Base-by-base conservation (phyloP, 1,284 basidiomycete species). In the Melampsora larici-populina region DNA sequence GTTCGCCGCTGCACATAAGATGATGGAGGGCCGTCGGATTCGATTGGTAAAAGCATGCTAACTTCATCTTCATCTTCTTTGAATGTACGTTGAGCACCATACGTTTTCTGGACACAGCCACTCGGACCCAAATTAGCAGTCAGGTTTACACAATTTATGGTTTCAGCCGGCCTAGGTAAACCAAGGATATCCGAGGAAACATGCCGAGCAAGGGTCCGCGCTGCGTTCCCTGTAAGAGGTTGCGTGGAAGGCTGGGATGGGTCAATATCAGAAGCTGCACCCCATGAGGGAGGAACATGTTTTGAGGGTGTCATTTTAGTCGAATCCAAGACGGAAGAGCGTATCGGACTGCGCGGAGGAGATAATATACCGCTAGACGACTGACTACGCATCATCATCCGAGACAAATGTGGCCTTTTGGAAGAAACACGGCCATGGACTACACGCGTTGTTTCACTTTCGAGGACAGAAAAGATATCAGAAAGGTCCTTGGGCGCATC, bases 51-150 rank as follows among this genome's bases (percentile, higher is more conserved):
- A n/a, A 74, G 48, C n/a, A 74, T 21, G 33, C 63, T 74, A 21
- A 74, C 29, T 49, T 74, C 71, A 48, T 66, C 65, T 33, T 74
- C 71, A 48, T 74, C 71, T n/a, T 48, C 33, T 36, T 64, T 65
- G 31, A 51, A 66, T 33, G 71, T 74, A n/a, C 63, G 40, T 36
- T 66, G 29, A 43, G 46, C 71, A 18, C 71, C 71, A 48, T 74
- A 74, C 2, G 71, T 74, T 26, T 66, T 74, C 49, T 74, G 64
- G 63, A 65, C 48, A 21, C 21, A 9, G 49, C 65, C 51, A 36
- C 62, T 33, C n/a, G 24, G 46, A n/a, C 40, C 46, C 18, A 74
- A 64, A 6, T 49, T 18, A 24, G 17, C 26, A 29, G 63, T 48
- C 46, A 74, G 33, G 29, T 74, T 74, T n/a, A 24, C 33, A 31